A percentile compares a stretch with the other conserved stretches of the same genome.
These are phyloP conservation scores for Candida sp. DNA, from an alignment of 1,139 yeast species.

Conservation along the genomic window DNA sequence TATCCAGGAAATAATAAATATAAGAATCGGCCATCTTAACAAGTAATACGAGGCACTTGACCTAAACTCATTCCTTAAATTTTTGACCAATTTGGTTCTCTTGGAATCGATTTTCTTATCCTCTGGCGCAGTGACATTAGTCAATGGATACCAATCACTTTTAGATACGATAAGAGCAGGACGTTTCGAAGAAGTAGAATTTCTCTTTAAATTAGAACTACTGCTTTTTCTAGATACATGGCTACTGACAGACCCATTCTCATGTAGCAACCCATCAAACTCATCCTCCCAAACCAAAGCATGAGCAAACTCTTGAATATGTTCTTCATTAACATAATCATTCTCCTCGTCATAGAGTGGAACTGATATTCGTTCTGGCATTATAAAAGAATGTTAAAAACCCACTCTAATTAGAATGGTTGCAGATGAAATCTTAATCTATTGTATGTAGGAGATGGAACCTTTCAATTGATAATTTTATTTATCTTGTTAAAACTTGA, in stretches of 20 bases:
- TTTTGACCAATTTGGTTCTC: not conserved
- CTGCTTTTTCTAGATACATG: conserved; percentile 2
- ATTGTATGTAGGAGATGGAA: not conserved
- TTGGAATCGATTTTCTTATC: not conserved
- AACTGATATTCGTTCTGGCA: conserved; percentile 7
- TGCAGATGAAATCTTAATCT: not conserved
- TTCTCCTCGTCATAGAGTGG: conserved; percentile 26
- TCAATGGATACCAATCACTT: conserved; percentile 69
- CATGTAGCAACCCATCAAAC: conserved; percentile 14
- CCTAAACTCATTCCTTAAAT: conserved; percentile 41
- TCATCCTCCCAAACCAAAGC: conserved; percentile 39
- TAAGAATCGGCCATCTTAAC: conserved; percentile 64
- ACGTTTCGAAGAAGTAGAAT: conserved; percentile 4
- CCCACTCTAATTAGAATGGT: not conserved
- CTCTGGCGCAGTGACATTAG: conserved; percentile 11
- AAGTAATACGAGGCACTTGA: conserved; percentile 49
- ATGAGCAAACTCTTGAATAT: conserved; percentile 38
- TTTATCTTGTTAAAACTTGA: too few species aligned
- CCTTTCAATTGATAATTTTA: too few species aligned
- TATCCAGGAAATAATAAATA: conserved; percentile 54
- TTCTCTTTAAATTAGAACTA: conserved; percentile 2
- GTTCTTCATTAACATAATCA: conserved; percentile 34
- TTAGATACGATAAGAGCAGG: conserved; percentile 49
- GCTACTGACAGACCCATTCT: conserved; percentile 5
- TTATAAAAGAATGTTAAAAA: not conserved